Evolutionary conservation across 2,329 filamentous ascomycete species (phyloP).

Genomic region (Penicillium sp.): DNA sequence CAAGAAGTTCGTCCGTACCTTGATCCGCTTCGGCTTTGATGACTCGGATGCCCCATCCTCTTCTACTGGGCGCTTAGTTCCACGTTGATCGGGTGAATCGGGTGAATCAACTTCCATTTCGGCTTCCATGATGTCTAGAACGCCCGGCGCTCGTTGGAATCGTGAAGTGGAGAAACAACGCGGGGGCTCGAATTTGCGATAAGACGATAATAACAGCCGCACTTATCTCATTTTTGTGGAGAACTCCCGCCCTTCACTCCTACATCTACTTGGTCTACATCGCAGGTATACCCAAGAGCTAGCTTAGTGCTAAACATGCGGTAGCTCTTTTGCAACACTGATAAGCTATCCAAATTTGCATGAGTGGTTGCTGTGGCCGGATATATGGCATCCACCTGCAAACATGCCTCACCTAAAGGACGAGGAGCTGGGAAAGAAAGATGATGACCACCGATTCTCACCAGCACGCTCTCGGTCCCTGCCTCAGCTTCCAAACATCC

Average conservation of each 20-base stretch:
- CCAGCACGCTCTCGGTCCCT: slow-evolving; percentile 31
- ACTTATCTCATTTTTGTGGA: background rate
- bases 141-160: slow-evolving; percentile 9
- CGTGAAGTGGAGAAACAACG: slow-evolving; percentile 19
- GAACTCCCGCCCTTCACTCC: background rate
- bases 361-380: background rate
- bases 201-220: slow-evolving; percentile 11
- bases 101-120: slow-evolving; percentile 46
- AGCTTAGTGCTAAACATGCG: background rate
- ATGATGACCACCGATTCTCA: slow-evolving; percentile 58
- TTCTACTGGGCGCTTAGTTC: slow-evolving; percentile 53
- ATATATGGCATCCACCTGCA: slow-evolving; percentile 26
- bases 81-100: slow-evolving; percentile 38
- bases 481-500: slow-evolving; percentile 32
- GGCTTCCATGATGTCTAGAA: slow-evolving; percentile 31
- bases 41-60: slow-evolving; percentile 35
- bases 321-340: background rate
- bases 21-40: slow-evolving; percentile 51
- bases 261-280: background rate
- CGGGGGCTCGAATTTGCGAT: slow-evolving; percentile 13
- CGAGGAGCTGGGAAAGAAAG: slow-evolving; percentile 64
- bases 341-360: background rate
- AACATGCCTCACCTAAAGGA: slow-evolving; percentile 52
- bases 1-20: slow-evolving; percentile 19
- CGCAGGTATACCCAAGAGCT: background rate